Base-by-base conservation (phyloP, 148 eudicot genomes). In the Chenopodium album region DNA sequence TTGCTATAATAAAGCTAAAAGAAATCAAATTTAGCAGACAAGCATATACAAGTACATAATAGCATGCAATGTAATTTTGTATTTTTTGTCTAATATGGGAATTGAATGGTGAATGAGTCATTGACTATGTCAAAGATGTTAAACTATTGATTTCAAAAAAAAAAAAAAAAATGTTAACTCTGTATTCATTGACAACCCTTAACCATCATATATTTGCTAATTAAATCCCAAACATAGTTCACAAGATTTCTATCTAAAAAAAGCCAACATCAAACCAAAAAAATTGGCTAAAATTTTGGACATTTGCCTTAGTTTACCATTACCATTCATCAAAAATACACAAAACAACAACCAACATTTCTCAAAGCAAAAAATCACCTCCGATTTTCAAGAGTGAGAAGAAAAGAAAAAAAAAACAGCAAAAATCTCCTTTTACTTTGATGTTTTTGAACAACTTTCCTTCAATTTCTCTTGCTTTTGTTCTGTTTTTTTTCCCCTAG, bases 301-400 rank as follows among this genome's bases (percentile, higher is more conserved):
- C 48, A 76, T 77, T 73, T 41, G 41, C 81, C 44, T 46, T 77
- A 64, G 69, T 54, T 67, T 78, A 73, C 73, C 78, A 73, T 37
- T 31, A 78, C 84, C 87, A 81, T 63, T 73, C 78, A 81, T 81
- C 71, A 78, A 85, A 76, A 13, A 28, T 64, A 71, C 34, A 44
- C 47, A 71, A 76, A 80, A 77, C 26, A 44, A 48, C 29, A 75
- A 71, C 73, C 50, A 71, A 81, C 74, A 71, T 81, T 41, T 26
- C 23, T 11, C 31, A 16, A 77, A 77, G 13, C 81, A 69, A 77
- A 76, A 77, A 65, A 77, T 26, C 13, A 13, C 31, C 59, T 84
- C 86, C 86, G 72, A 84, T 71, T 77, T 80, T 81, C 84, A 81
- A 80, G 84, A 81, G 28, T 29, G 73, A 71, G 80, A 84, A 71